Base-by-base conservation (phyloP, 352 stramenopile species). In the Globisporangium rhizosaccharum region DNA sequence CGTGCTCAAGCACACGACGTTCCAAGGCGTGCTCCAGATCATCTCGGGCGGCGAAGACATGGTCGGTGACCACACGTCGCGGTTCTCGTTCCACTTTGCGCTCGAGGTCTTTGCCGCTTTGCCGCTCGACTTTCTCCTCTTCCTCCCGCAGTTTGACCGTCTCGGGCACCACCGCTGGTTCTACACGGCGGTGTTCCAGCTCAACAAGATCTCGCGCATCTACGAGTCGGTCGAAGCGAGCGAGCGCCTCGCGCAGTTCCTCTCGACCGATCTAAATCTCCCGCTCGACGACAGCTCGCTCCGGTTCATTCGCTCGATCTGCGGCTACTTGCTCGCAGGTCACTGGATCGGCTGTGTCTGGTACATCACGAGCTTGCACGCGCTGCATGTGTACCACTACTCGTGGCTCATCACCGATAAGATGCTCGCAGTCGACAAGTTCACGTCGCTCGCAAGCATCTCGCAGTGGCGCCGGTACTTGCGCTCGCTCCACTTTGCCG, bases 261-360 rank as follows among this genome's bases (percentile, higher is more conserved):
- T 90, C 0, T 66, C 60, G 1, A 73, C 53, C 6, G 80, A 87
- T 33, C 59, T 90, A n/a, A 80, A 74, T 47, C 57, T 87, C 25
- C 68, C 76, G 0, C 39, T 89, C 2, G 56, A 68, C 25, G 79
- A 89, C 49, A 75, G 66, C 44, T 72, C 66, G 33, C 51, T 89
- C 25, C 79, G 72, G 0, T 86, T 89, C 42, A 57, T 82, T 1
- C 73, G 76, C 2, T 85, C 77, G 0, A 57, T 87, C 30, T 52
- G 54, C 25, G 64, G 70, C 9, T 92, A 86, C 56, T 9, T 88
- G 51, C 51, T 92, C 14, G 67, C 71, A 0, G 73, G 69, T 2
- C 82, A 92, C 59, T 90, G 78, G 80, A 88, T 90, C 41, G 80
- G 62, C 3, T 92, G 82, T 23, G 44, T 85, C 1, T 90, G 80